Base-by-base conservation (phyloP, 2,329 filamentous ascomycete species). In the Rasamsonia emersonii region DNA sequence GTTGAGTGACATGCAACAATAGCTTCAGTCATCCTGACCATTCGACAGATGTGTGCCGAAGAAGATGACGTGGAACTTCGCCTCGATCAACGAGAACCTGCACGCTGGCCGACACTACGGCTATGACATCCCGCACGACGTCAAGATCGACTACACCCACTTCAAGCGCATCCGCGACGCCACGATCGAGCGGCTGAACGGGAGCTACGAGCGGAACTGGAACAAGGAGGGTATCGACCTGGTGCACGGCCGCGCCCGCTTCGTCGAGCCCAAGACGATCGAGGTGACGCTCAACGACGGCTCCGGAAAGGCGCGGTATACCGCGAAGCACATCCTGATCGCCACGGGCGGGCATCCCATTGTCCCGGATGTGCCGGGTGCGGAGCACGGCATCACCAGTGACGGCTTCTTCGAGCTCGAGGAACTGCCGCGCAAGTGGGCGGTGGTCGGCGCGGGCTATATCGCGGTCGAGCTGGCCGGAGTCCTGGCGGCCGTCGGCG, bases 51-150 rank as follows among this genome's bases (percentile, higher is more conserved):
- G 66, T 40, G 62, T 70, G 5, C 67, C 67, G 17, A 70, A 70
- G 50, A 70, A 69, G 40, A 67, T 69, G 56, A 68, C 65, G 27
- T 69, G 62, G 64, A 68, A 70, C 46, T 66, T 67, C 37, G 63
- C 65, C 4, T 62, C 63, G 17, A 58, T 71, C 38, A 59, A 61
- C 29, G 67, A 70, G 46, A 56, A 55, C n/a, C 46, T 70, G 6
- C 56, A 65, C 24, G 49, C 60, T 6, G 64, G 57, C 34, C 56
- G 57, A 35, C 50, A 64, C 44, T 71, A 70, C 47, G 66, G 65
- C 28, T 70, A 66, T 41, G 57, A 60, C 13, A 59, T 67, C 20
- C 61, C 63, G 6, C 44, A 60, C 10, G 49, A 62, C 21, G 47
- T 64, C 21, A 51, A 54, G 4, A 57, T 62, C 33, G 54, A 68